Evolutionary conservation across 352 stramenopile species (phyloP).

Genomic region (Phytophthora pseudosyringae): DNA sequence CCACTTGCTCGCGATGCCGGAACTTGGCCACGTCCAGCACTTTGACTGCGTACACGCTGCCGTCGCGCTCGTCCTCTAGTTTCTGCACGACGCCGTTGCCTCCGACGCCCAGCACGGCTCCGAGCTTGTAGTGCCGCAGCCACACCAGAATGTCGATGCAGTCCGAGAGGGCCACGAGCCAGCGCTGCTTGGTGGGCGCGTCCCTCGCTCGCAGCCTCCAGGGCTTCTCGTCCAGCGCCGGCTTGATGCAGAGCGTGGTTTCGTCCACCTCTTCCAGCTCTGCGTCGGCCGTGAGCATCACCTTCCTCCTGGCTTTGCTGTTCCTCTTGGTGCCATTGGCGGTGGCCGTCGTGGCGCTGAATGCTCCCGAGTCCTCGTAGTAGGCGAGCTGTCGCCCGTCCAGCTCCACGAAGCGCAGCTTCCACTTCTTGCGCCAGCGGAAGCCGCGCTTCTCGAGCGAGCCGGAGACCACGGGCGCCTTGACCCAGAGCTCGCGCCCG

Average conservation of each 20-base stretch:
- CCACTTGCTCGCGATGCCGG: constrained; percentile 69
- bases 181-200: constrained; percentile 57
- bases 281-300: constrained; percentile 68
- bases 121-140: constrained; percentile 75
- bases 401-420: constrained; percentile 73
- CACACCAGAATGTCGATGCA: constrained; percentile 82
- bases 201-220: constrained; percentile 69
- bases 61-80: constrained; percentile 65
- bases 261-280: constrained; percentile 60
- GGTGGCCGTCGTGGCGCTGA: constrained; percentile 26
- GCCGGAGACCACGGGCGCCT: constrained; percentile 70
- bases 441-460: constrained; percentile 81
- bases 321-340: constrained; percentile 27
- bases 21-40: constrained; percentile 82
- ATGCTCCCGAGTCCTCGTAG: constrained; percentile 44
- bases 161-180: constrained; percentile 70
- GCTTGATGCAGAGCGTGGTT: constrained; percentile 59
- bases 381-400: constrained; percentile 77
- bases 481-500: constrained; percentile 76
- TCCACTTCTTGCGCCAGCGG: constrained; percentile 83
- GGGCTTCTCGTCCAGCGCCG: constrained; percentile 54
- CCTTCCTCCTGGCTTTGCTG: constrained; percentile 45
- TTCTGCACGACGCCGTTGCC: constrained; percentile 77
- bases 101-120: constrained; percentile 69
- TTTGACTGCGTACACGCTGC: constrained; percentile 72